Conservation (phyloP, 129 eudicot species). For the Flaveria ramosissima region DNA sequence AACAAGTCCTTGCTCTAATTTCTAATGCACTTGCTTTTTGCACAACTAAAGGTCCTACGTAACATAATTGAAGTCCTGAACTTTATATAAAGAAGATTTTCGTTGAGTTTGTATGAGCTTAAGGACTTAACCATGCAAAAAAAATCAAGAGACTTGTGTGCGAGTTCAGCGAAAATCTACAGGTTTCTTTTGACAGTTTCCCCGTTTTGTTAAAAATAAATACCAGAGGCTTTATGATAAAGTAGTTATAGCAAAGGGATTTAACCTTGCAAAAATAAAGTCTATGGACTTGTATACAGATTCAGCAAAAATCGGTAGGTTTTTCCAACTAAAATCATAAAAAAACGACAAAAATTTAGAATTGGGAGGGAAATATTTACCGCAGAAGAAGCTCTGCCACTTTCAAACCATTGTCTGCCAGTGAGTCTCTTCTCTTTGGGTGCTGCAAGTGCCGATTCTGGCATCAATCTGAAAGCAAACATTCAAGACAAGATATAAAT, state of each 20-base stretch:
- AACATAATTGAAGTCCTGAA: not conserved
- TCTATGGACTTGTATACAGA: not conserved
- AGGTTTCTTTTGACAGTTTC: not conserved
- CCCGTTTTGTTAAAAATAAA: not conserved
- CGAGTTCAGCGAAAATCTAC: not conserved
- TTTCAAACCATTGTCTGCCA: conserved; percentile 99
- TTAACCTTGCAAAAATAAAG: not conserved
- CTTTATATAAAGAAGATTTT: not conserved
- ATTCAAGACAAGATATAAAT: not conserved
- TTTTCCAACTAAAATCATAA: not conserved
- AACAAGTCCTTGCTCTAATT: not conserved
- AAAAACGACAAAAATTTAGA: not conserved
- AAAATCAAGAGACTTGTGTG: not conserved
- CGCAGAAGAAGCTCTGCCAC: conserved; percentile 69
- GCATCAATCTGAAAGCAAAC: conserved; percentile 59
- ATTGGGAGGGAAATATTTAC: conserved; percentile 33
- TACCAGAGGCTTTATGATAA: too few relatives aligned
- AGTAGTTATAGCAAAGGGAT: not conserved
- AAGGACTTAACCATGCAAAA: not conserved
- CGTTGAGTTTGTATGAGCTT: not conserved
- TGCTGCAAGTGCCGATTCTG: conserved; percentile 78
- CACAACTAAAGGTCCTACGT: not conserved
- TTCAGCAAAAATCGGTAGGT: not conserved
- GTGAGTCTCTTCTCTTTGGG: conserved; percentile 84
- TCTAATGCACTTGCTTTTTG: not conserved